Evolutionary conservation across 177 flowering plant genomes (phyloP).

Genomic region (Vitis hybrid): DNA sequence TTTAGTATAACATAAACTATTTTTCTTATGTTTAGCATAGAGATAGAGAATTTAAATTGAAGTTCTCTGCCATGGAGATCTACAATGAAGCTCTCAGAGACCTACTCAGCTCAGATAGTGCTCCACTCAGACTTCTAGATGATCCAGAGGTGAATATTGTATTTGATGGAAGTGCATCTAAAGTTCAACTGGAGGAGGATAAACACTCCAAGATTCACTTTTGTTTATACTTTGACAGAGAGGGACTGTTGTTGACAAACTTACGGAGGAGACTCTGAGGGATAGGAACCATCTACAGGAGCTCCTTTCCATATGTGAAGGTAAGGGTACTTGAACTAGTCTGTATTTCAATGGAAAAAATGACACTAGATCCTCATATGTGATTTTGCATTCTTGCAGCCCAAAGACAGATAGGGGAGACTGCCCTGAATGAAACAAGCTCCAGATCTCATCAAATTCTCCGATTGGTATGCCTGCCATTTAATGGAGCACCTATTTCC

Average conservation of each 20-base stretch:
- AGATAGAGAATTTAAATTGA: conserved; percentile 73
- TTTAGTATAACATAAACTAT: neutral
- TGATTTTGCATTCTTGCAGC: conserved; percentile 49
- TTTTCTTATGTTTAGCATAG: conserved; percentile 45
- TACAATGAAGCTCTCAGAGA: conserved; percentile 94
- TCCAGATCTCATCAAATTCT: conserved; percentile 98
- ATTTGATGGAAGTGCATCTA: neutral
- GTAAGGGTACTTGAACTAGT: conserved; percentile 29
- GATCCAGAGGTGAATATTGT: conserved; percentile 82
- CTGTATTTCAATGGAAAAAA: neutral
- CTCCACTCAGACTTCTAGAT: conserved; percentile 84
- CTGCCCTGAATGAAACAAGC: conserved; percentile 87
- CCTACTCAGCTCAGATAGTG: conserved; percentile 64
- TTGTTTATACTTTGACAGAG: conserved; percentile 40
- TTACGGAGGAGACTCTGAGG: conserved; percentile 65
- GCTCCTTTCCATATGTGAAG: conserved; percentile 81
- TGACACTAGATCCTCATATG: neutral
- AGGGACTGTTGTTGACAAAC: conserved; percentile 87
- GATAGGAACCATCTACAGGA: conserved; percentile 64
- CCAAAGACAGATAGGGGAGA: conserved; percentile 90
- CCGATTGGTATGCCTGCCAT: conserved; percentile 58
- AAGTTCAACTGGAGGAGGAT: neutral
- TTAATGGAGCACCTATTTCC: neutral
- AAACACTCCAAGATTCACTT: neutral
- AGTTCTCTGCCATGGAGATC: conserved; percentile 93